Percentiles rank a stretch among this genome's conserved stretches.
Conservation (phyloP, 2,329 filamentous ascomycete genomes). For the Alternaria novae-zelandiae region DNA sequence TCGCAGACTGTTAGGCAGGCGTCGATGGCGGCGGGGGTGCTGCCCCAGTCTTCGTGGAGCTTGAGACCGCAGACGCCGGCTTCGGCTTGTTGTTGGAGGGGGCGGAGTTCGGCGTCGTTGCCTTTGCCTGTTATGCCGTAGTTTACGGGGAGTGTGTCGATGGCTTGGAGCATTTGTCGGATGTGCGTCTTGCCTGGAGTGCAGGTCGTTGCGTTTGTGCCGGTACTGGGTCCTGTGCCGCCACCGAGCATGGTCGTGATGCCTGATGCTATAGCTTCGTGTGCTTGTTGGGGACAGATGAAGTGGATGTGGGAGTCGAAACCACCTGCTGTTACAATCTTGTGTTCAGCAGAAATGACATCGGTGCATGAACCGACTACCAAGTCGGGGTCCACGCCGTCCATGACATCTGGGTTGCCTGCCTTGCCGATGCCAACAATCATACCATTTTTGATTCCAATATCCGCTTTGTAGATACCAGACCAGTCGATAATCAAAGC, state of each 20-base stretch:
- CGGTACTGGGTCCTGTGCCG: conserved; percentile 90
- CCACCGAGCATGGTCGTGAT: conserved; percentile 91
- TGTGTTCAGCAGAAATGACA: conserved; percentile 87
- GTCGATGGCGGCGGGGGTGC: conserved; percentile 89
- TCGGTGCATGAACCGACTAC: conserved; percentile 88
- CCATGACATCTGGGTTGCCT: conserved; percentile 97
- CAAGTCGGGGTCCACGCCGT: conserved; percentile 78
- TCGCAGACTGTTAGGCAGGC: conserved; percentile 81
- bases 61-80: conserved; percentile 92
- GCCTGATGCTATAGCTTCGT: conserved; percentile 82
- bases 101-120: conserved; percentile 75
- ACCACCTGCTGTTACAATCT: conserved; percentile 89
- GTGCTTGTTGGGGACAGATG: conserved; percentile 90
- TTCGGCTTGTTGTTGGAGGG: conserved; percentile 77
- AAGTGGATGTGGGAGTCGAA: conserved; percentile 92
- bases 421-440: conserved; percentile 93
- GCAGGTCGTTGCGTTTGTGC: conserved; percentile 90
- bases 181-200: conserved; percentile 86
- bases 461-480: conserved; percentile 96
- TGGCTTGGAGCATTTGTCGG: conserved; percentile 87
- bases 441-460: conserved; percentile 85
- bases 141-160: conserved; percentile 82
- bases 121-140: conserved; percentile 92
- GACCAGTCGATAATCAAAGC: conserved; percentile 89
- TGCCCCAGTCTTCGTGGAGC: conserved; percentile 95